Evolutionary conservation across 805 yeast species (phyloP).

Genomic region (Cyberlindnera mississippiensis): DNA sequence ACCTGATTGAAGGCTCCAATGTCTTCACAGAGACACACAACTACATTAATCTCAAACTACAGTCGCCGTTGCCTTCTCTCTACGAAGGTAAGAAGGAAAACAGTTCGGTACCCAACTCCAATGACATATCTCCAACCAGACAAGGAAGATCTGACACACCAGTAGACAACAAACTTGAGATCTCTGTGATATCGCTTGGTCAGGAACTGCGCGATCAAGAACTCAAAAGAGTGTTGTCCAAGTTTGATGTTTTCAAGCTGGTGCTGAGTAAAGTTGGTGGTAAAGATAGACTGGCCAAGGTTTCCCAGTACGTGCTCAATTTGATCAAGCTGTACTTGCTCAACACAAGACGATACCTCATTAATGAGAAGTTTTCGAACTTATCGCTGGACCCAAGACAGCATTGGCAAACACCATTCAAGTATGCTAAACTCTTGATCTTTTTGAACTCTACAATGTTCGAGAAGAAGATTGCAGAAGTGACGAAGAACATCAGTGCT

Average conservation of each 20-base stretch:
- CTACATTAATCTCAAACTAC: conserved; percentile 20
- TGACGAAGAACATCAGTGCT: conserved; percentile 43
- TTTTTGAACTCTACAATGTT: conserved; percentile 30
- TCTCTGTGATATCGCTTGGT: conserved; percentile 10
- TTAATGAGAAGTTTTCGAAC: conserved; percentile 27
- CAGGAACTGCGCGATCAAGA: conserved; percentile 13
- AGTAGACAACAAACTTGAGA: conserved; percentile 2
- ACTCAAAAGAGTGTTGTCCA: conserved; percentile 10
- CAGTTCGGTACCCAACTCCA: conserved; percentile 1
- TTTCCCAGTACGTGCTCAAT: conserved; percentile 55
- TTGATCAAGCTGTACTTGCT: conserved; percentile 45
- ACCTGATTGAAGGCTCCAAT: conserved; percentile 17
- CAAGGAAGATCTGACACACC: conserved; percentile 6
- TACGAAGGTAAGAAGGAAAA: conserved; percentile 7
- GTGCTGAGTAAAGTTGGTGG: conserved; percentile 57
- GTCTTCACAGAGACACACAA: conserved; percentile 17
- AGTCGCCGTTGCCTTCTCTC: conserved; percentile 25
- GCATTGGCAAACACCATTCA: conserved; percentile 24
- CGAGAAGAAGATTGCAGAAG: conserved; percentile 38
- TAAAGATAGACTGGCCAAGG: conserved; percentile 67
- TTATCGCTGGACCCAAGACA: conserved; percentile 27
- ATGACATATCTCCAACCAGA: conserved; percentile 12
- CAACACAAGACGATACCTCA: conserved; percentile 32
- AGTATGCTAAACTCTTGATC: conserved; percentile 21
- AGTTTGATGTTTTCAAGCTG: conserved; percentile 44